Conservation (phyloP, 1,284 basidiomycete species). For the Flammula alnicola region DNA sequence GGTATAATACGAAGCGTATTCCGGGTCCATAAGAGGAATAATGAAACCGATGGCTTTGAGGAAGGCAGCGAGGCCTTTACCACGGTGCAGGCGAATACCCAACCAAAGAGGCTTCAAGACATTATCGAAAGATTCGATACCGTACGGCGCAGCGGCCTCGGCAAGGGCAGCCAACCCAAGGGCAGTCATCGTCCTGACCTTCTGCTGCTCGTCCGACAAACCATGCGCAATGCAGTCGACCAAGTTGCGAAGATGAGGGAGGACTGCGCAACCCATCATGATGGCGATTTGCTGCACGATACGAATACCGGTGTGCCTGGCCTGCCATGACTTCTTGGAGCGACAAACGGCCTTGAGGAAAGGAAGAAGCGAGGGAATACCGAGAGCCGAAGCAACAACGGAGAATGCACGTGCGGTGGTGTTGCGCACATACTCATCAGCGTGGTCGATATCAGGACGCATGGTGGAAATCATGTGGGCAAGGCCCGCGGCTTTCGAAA, state of each 20-base stretch:
- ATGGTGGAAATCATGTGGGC: constrained; percentile 99
- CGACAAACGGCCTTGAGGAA: constrained; percentile 99
- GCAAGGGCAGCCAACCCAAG: constrained; percentile 95
- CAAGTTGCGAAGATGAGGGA: constrained; percentile 95
- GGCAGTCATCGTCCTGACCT: constrained; percentile 99
- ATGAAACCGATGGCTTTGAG: constrained; percentile 99
- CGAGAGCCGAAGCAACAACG: constrained; percentile 97
- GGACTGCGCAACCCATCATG: constrained; percentile 99
- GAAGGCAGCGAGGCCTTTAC: constrained; percentile 98
- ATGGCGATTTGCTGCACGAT: constrained; percentile 99
- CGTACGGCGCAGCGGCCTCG: constrained; percentile 97
- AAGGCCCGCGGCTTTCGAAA: constrained; percentile 98
- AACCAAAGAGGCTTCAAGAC: constrained; percentile 98
- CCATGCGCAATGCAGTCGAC: constrained; percentile 98
- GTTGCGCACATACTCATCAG: constrained; percentile 99
- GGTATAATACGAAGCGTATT: constrained; percentile 98
- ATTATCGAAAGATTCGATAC: constrained; percentile 99
- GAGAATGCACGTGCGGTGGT: constrained; percentile 99
- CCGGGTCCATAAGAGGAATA: constrained; percentile 99
- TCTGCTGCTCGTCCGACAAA: constrained; percentile 97
- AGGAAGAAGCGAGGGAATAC: constrained; percentile 95
- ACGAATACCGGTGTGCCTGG: constrained; percentile 97
- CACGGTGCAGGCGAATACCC: constrained; percentile 96
- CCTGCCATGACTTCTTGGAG: constrained; percentile 99
- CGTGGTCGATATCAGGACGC: constrained; percentile 99